Base-by-base conservation (phyloP, 2,329 filamentous ascomycete species). In the Sclerotinia spermophila region DNA sequence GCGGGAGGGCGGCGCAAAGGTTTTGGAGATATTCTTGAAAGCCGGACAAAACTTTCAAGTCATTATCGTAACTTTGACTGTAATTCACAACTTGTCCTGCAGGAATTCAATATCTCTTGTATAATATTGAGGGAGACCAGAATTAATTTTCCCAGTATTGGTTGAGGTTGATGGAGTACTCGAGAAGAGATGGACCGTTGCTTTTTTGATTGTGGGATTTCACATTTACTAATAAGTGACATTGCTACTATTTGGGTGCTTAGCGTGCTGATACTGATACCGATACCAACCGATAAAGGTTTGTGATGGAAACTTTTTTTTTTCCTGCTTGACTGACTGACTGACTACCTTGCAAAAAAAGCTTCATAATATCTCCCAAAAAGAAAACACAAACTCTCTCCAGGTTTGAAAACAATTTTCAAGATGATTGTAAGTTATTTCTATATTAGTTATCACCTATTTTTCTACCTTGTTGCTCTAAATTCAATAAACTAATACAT, bases 341-440 rank as follows among this genome's bases (percentile, higher is more conserved):
- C 40, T 17, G n/a, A 51, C 40, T 24, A 33, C 24, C 27, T n/a
- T 13, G 27, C 48, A 27, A 51, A 51, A 51, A n/a, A 48, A 60
- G 55, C 42, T 38, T 30, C n/a, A 38, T 61, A 11, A 17, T 27
- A 30, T 13, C 48, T n/a, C n/a, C 6, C 3, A 24, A 10, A 30
- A 35, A 40, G 27, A 44, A 35, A 33, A 27, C 8, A 62, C 24
- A 30, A 68, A n/a, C 13, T 33, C 33, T 30, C 17, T 30, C 27
- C 7, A 10, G 13, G 6, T 19, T 40, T 19, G 21, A 8, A 6
- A 7, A 24, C 13, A 55, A n/a, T 70, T 38, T 27, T 44, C 3
- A 68, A 71, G 33, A 77, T 78, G 72, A 78, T 75, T 74, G 77
- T 78, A 74, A 77, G 76, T 68, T 53, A 35, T 10, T 7, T 64